Evolutionary conservation across 2,329 filamentous ascomycete genomes (phyloP).

Genomic region (Diaporthe nobilis): DNA sequence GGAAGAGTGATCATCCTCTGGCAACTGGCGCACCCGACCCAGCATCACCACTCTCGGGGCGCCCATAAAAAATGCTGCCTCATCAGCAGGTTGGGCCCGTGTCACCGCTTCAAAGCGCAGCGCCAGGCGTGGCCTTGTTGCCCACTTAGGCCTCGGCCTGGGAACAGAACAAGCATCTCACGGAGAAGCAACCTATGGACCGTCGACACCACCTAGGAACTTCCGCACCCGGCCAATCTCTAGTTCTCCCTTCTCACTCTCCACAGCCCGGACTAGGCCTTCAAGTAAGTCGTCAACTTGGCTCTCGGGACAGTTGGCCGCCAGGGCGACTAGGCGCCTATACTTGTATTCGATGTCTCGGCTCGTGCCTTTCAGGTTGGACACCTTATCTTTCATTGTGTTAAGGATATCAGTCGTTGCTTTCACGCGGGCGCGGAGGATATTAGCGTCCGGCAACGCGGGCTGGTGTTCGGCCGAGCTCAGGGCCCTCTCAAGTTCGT

Average conservation of each 20-base stretch:
- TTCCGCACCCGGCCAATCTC: constrained; percentile 83
- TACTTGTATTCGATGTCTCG: constrained; percentile 91
- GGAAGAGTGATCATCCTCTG: neutral
- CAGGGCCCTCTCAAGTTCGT: constrained; percentile 64
- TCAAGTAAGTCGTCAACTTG: constrained; percentile 87
- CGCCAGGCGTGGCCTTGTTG: neutral
- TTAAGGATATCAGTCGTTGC: constrained; percentile 80
- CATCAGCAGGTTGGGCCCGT: no score
- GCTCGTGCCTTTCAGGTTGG: constrained; percentile 81
- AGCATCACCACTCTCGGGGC: neutral
- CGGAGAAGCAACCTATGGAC: constrained; percentile 49
- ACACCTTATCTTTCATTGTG: constrained; percentile 76
- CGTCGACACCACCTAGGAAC: constrained; percentile 85
- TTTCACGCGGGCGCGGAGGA: constrained; percentile 77
- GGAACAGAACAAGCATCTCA: neutral
- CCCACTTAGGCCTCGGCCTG: neutral
- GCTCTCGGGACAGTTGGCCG: constrained; percentile 82
- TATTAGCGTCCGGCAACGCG: constrained; percentile 69
- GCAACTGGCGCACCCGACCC: neutral
- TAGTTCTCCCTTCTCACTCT: constrained; percentile 84
- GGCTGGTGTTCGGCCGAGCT: constrained; percentile 58
- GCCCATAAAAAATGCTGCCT: neutral
- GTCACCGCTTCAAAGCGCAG: neutral
- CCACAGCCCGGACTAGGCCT: constrained; percentile 86
- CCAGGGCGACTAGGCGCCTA: constrained; percentile 87